These are phyloP conservation scores for Phytophthora rubi DNA, from an alignment of 352 stramenopile species.

Conservation along the genomic window DNA sequence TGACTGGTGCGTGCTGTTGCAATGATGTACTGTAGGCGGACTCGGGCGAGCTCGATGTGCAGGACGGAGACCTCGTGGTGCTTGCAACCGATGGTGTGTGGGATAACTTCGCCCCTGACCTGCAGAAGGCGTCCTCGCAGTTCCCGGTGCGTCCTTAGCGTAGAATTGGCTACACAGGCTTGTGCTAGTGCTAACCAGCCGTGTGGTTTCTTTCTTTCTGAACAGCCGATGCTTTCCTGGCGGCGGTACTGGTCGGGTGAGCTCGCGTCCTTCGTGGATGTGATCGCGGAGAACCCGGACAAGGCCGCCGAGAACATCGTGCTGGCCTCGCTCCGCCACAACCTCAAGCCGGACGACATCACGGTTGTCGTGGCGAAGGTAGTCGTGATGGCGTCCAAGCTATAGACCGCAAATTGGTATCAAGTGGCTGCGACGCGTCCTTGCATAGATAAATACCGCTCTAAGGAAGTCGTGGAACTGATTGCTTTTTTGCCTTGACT, in stretches of 20 bases:
- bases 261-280: slow-evolving; percentile 63
- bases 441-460: slow-evolving; percentile 22
- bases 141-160: slow-evolving; percentile 52
- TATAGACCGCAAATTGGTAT: slow-evolving; percentile 38
- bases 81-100: slow-evolving; percentile 84
- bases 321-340: slow-evolving; percentile 72
- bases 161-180: not conserved
- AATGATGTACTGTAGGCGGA: slow-evolving; percentile 47
- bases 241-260: slow-evolving; percentile 66
- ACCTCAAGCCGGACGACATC: slow-evolving; percentile 86
- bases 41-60: slow-evolving; percentile 71
- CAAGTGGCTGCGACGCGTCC: slow-evolving; percentile 4
- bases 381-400: slow-evolving; percentile 55
- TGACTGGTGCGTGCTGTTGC: not conserved
- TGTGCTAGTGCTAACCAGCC: not conserved
- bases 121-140: slow-evolving; percentile 52
- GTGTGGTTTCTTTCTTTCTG: slow-evolving; percentile 9
- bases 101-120: slow-evolving; percentile 78
- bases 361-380: slow-evolving; percentile 82
- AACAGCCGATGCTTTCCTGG: slow-evolving; percentile 69
- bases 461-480: slow-evolving; percentile 3
- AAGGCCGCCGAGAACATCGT: slow-evolving; percentile 73
- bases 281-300: slow-evolving; percentile 52
- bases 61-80: slow-evolving; percentile 79
- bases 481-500: not conserved